These are phyloP conservation scores for Gossypium aridum DNA, from an alignment of 441 rosid genomes.

Conservation along the genomic window DNA sequence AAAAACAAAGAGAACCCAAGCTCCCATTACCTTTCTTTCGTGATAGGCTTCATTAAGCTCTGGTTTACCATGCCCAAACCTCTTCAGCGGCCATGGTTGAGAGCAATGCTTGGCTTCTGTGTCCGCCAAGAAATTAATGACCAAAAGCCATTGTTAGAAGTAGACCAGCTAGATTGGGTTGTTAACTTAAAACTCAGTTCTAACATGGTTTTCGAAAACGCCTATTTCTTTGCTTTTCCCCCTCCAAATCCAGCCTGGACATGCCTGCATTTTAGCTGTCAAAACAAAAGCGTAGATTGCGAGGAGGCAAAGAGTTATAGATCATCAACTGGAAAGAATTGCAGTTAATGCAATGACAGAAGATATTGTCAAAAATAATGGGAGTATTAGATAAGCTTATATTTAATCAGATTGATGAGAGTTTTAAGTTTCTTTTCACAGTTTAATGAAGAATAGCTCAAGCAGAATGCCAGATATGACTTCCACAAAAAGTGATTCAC, in stretches of 20 bases:
- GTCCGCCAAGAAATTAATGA: background rate
- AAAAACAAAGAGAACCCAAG: background rate
- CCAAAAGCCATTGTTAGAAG: background rate
- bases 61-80: too few relatives aligned
- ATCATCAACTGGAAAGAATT: background rate
- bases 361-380: background rate
- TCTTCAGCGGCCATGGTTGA: too few relatives aligned
- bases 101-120: background rate
- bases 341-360: background rate
- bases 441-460: background rate
- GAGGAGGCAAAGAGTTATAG: background rate
- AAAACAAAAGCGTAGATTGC: background rate
- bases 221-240: background rate
- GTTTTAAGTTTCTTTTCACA: background rate
- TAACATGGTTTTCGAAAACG: background rate
- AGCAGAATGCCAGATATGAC: constrained; percentile 5
- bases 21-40: background rate
- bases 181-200: background rate
- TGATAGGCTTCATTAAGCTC: background rate
- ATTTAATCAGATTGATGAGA: background rate
- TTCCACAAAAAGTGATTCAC: background rate
- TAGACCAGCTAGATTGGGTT: background rate
- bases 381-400: background rate
- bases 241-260: constrained; percentile 1
- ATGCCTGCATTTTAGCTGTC: background rate